Percentiles rank a stretch among this genome's conserved stretches.
These are phyloP conservation scores for Zea luxurians DNA, from an alignment of 176 grass and related monocot genomes.

Conservation along the genomic window DNA sequence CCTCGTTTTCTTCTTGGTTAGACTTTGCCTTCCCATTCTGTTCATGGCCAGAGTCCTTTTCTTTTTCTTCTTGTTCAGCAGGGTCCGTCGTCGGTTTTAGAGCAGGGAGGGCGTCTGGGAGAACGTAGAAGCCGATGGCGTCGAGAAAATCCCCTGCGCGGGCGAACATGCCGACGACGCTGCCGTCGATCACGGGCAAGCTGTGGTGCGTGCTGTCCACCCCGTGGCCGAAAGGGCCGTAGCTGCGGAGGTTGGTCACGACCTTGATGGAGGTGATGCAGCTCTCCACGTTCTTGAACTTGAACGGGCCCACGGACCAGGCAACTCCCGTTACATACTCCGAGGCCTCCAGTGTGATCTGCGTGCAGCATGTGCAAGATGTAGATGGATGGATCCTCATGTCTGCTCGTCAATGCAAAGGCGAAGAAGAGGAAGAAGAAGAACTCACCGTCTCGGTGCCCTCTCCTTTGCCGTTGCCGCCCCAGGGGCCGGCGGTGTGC, in stretches of 20 bases:
- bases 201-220: constrained; percentile 19
- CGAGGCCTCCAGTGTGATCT: not conserved
- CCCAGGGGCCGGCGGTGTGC: constrained; percentile 31
- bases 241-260: constrained; percentile 15
- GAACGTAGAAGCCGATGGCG: constrained; percentile 44
- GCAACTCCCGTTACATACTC: constrained; percentile 19
- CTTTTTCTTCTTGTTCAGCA: not conserved
- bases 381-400: not conserved
- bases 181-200: constrained; percentile 33
- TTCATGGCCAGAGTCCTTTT: not conserved
- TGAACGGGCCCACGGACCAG: constrained; percentile 27
- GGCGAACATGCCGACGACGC: constrained; percentile 30
- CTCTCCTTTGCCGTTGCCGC: constrained; percentile 21
- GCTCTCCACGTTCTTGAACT: not conserved
- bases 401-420: too few relatives aligned
- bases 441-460: not conserved
- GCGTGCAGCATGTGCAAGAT: not conserved
- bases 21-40: not conserved
- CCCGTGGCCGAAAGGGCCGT: constrained; percentile 10
- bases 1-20: not conserved
- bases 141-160: constrained; percentile 27
- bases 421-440: not conserved
- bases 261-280: constrained; percentile 23
- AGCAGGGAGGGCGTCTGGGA: not conserved
- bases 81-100: not conserved